Evolutionary conservation across 2,329 filamentous ascomycete species (phyloP).

Genomic region (Fusarium palustre): DNA sequence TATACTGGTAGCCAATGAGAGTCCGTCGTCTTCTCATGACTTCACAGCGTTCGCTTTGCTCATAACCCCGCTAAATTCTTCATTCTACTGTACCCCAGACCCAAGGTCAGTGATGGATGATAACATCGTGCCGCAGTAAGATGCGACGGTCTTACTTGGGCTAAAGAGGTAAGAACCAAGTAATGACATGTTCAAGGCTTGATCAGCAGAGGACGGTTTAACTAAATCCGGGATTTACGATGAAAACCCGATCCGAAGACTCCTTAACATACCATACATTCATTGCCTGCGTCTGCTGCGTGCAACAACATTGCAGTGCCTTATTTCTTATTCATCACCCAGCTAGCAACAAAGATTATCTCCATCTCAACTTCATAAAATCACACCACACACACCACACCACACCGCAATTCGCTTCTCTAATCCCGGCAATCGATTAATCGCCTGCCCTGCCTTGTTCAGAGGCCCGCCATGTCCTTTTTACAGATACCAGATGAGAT

Average conservation of each 20-base stretch:
- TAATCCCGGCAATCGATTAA: constrained; percentile 13
- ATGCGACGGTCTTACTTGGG: constrained; percentile 30
- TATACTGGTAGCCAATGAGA: constrained; percentile 13
- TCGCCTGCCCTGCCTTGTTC: constrained; percentile 23
- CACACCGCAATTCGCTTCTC: constrained; percentile 21
- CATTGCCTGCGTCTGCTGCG: not conserved
- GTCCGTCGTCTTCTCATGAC: not conserved
- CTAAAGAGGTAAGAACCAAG: constrained; percentile 27
- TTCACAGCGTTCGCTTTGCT: constrained; percentile 20
- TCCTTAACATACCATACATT: not conserved
- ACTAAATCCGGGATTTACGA: constrained; percentile 8
- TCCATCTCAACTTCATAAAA: constrained; percentile 12
- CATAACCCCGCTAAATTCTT: constrained; percentile 36
- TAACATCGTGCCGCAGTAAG: constrained; percentile 34
- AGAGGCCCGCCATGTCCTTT: constrained; percentile 52
- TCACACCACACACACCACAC: constrained; percentile 20
- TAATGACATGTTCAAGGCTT: constrained; percentile 34
- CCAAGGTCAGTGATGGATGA: constrained; percentile 35
- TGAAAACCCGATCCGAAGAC: constrained; percentile 11
- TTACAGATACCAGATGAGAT: constrained; percentile 82
- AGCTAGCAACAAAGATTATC: constrained; percentile 4
- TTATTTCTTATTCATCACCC: constrained; percentile 11
- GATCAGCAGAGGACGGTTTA: constrained; percentile 34
- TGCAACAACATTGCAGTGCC: not conserved
- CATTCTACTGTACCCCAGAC: constrained; percentile 19